phyloP scores from a whole-genome alignment of 495 filamentous ascomycete species.

The Aspergillus hancockii region DNA sequence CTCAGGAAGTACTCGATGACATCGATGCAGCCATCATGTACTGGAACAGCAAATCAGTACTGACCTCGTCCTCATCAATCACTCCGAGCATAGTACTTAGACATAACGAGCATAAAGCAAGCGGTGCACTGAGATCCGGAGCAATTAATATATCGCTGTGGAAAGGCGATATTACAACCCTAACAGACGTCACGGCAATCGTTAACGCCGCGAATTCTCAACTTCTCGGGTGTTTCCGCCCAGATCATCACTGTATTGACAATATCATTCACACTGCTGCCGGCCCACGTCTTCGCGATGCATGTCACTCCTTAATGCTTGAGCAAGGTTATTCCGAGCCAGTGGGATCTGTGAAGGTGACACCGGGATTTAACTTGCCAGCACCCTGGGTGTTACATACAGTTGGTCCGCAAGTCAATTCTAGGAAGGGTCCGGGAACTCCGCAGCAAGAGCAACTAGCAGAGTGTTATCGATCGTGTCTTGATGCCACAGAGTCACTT shows the following conservation, averaged over 20 bases:
- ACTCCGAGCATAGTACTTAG: not conserved
- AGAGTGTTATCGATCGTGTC: constrained; percentile 22
- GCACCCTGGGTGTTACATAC: constrained; percentile 25
- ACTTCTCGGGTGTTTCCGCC: constrained; percentile 26
- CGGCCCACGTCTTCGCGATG: constrained; percentile 27
- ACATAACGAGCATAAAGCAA: not conserved
- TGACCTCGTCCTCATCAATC: constrained; percentile 20
- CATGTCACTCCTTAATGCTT: constrained; percentile 20
- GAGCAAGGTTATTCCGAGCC: constrained; percentile 18
- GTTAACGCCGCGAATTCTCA: constrained; percentile 28
- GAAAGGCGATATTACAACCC: constrained; percentile 30
- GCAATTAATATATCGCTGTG: constrained; percentile 16
- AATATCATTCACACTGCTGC: constrained; percentile 30
- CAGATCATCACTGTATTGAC: constrained; percentile 30
- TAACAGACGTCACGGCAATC: constrained; percentile 27
- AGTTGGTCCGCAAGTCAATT: constrained; percentile 26
- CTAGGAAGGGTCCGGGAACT: not conserved
- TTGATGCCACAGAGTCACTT: constrained; percentile 16
- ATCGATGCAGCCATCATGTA: constrained; percentile 23
- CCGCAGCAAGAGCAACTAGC: constrained; percentile 16
- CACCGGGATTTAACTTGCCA: constrained; percentile 26
- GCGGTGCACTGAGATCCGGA: too few relatives aligned
- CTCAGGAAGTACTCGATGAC: constrained; percentile 9
- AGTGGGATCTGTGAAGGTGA: constrained; percentile 18
- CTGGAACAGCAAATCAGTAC: constrained; percentile 16